Evolutionary conservation across 2,329 filamentous ascomycete genomes (phyloP).

Genomic region (Blastomyces emzantsi): DNA sequence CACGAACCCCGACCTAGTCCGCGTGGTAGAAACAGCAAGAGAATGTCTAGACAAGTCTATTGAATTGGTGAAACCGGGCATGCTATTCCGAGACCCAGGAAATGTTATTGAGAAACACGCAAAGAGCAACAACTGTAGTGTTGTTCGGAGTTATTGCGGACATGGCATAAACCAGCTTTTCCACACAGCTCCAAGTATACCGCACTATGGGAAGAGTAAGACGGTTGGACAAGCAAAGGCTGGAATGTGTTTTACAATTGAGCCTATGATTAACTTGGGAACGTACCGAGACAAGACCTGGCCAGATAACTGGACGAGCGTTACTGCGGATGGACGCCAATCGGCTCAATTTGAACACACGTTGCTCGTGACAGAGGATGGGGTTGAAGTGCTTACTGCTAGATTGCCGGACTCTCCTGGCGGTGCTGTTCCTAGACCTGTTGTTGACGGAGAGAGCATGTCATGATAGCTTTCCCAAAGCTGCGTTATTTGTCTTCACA

Average conservation of each 20-base stretch:
- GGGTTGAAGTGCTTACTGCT: slow-evolving; percentile 72
- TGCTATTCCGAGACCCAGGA: slow-evolving; percentile 84
- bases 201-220: slow-evolving; percentile 98
- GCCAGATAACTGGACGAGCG: slow-evolving; percentile 98
- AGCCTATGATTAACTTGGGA: slow-evolving; percentile 94
- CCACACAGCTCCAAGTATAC: slow-evolving; percentile 87
- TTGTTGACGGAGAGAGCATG: slow-evolving; percentile 15
- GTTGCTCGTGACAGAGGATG: slow-evolving; percentile 70
- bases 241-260: slow-evolving; percentile 98
- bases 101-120: slow-evolving; percentile 94
- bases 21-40: slow-evolving; percentile 81
- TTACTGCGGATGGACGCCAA: slow-evolving; percentile 76
- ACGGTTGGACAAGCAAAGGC: slow-evolving; percentile 87
- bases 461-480: background rate
- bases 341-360: slow-evolving; percentile 96
- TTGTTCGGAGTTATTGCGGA: slow-evolving; percentile 92
- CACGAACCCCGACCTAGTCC: slow-evolving; percentile 74
- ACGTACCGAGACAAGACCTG: slow-evolving; percentile 89
- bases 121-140: slow-evolving; percentile 74
- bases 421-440: slow-evolving; percentile 56
- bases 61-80: slow-evolving; percentile 83
- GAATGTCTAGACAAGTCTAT: slow-evolving; percentile 89
- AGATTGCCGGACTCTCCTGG: slow-evolving; percentile 64
- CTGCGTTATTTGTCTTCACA: background rate
- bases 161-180: slow-evolving; percentile 93